These are phyloP conservation scores for Neoscytalidium dimidiatum DNA, from an alignment of 2,329 filamentous ascomycete species.

Conservation along the genomic window DNA sequence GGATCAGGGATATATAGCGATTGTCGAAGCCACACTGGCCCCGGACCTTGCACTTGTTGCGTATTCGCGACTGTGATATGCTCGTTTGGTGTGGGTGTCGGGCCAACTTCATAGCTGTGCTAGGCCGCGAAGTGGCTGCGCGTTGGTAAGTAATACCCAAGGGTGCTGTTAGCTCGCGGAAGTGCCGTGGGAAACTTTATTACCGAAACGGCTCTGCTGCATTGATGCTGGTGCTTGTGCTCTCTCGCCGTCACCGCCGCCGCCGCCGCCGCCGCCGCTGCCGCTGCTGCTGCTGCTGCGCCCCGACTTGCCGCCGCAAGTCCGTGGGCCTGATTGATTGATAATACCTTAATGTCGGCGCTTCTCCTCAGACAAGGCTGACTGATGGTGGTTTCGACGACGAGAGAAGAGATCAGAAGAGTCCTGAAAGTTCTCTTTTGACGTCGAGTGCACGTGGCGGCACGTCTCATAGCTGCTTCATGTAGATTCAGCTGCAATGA, in stretches of 20 bases:
- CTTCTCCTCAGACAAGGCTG: neutral
- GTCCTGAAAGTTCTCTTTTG: neutral
- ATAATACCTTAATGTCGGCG: neutral
- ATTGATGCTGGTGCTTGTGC: neutral
- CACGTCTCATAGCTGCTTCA: slow-evolving; percentile 1
- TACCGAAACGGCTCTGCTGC: neutral
- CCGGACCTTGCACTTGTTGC: neutral
- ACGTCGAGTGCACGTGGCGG: neutral
- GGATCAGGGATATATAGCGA: neutral
- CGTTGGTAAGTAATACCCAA: neutral
- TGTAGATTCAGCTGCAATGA: neutral
- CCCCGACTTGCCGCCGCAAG: neutral
- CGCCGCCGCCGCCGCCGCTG: neutral
- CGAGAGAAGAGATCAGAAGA: neutral
- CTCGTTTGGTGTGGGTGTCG: neutral
- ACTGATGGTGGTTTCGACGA: neutral
- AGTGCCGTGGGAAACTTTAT: neutral
- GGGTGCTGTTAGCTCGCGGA: neutral
- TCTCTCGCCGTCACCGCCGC: neutral
- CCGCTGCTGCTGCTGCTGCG: neutral
- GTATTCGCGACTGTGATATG: neutral
- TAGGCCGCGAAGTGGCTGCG: neutral
- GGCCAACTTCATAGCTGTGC: slow-evolving; percentile 7
- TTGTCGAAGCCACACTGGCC: neutral
- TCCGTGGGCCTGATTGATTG: neutral